Conservation (phyloP, 2,329 filamentous ascomycete species). For the Colletotrichum chlorophyti region DNA sequence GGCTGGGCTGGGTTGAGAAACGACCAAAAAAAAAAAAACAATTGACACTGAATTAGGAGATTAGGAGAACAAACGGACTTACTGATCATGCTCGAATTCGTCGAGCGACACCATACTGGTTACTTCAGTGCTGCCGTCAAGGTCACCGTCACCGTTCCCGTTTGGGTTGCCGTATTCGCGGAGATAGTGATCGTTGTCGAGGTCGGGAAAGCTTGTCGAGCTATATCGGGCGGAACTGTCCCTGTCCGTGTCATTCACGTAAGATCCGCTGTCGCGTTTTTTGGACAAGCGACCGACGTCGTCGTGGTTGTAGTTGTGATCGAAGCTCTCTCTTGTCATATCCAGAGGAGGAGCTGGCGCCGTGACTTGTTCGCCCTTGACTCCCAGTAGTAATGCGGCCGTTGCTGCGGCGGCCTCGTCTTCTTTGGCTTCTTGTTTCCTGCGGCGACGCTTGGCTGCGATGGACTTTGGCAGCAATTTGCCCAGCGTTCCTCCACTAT, state of each 20-base stretch:
- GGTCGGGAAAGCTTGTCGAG: conserved; percentile 25
- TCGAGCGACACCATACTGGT: conserved; percentile 13
- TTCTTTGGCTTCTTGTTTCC: conserved; percentile 52
- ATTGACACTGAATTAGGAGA: neutral
- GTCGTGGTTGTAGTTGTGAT: too few relatives aligned
- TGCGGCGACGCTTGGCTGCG: conserved; percentile 54
- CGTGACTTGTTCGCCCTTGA: conserved; percentile 24
- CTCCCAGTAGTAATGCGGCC: conserved; percentile 30
- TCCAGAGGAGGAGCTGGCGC: too few relatives aligned
- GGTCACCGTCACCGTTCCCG: neutral
- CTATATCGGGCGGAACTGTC: neutral
- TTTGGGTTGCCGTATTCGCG: neutral
- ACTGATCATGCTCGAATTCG: conserved; percentile 1
- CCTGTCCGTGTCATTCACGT: conserved; percentile 38
- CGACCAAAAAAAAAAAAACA: neutral
- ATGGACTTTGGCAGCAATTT: conserved; percentile 63
- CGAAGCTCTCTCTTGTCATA: too few relatives aligned
- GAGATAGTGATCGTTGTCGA: neutral
- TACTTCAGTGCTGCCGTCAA: conserved; percentile 8
- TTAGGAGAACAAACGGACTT: neutral
- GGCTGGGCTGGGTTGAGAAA: neutral
- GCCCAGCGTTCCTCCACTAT: conserved; percentile 38
- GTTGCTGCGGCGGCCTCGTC: conserved; percentile 30
- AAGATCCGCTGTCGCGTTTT: conserved; percentile 45
- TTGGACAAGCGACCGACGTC: conserved; percentile 40